Evolutionary conservation across 2,329 filamentous ascomycete species (phyloP), one percentile per base, ranked within the genome.

Genomic region (Colletotrichum costaricense): DNA sequence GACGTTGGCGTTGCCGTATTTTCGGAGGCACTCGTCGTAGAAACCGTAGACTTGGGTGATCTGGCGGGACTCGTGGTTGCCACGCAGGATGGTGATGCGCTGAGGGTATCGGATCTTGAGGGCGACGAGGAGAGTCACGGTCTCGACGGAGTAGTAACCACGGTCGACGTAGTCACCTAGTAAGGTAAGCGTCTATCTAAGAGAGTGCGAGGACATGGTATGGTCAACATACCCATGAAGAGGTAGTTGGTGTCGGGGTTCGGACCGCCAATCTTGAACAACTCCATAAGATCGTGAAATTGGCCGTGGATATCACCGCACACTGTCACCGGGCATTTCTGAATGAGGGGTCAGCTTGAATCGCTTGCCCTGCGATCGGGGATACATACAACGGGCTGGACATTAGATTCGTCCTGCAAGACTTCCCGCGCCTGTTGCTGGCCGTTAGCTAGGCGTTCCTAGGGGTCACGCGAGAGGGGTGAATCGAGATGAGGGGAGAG

Each of bases 31-130:
- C 84, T 99, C 97, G 83, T 98, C 97, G 87, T 99, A 99, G 87
- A 99, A 99, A 75, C 97, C 97, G 83, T 99, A 99, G 73, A 99
- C 97, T 84, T 98, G 96, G 58, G 97, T 99, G 84, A 99, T 99
- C 86, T 99, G 97, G 79, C 97, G 93, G 76, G 95, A 98, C 86
- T 99, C 97, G 90, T 99, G 97, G 86, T 99, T 99, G 81, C 97
- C 97, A 82, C 97, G 95, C 78, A 99, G 93, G 82, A 99, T 97
- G 79, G 97, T 98, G 86, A 99, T 98, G 85, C 97, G 94, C 84
- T 96, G 93, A 75, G 97, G 97, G 86, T 98, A 98, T 88, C 97
- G 93, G 82, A 98, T 98, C 89, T 98, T 99, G 82, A 98, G 92
- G 76, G 94, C 95, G 79, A 98, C 95, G 79, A 99, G 93, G 72